Evolutionary conservation across 2,329 filamentous ascomycete genomes (phyloP), one percentile per base, ranked within the genome.

Genomic region (Sarocladium oryzae): DNA sequence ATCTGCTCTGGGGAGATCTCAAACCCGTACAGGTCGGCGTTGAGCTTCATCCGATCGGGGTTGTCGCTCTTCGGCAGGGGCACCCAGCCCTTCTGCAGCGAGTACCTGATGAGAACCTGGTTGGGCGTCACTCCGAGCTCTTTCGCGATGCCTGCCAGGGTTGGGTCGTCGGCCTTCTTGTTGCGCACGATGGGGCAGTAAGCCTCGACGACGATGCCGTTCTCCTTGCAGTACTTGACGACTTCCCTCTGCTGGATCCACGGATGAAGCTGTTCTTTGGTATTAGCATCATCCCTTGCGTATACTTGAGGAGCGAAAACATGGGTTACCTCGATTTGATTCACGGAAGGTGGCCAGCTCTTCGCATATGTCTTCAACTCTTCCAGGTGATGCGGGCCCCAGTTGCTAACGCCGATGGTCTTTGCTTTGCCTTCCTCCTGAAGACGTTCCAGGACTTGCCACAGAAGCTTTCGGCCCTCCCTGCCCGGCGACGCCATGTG

Each of bases 331-430:
- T 87, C 84, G 55, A 88, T 81, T 64, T 89, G 86, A 61, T 88
- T 88, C 6, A 86, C 82, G 41, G 80, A 77, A n/a, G 85, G 86
- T 46, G 85, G 85, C 77, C 78, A 87, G 2, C 79, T 68, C 43
- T 75, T 77, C n/a, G 83, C 84, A 63, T 81, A 84, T 24, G 66
- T 63, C 64, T 80, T 84, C 71, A 89, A 74, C 65, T 86, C 82
- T 60, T 89, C 79, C 21, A 89, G 78, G 60, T 88, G 81, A 38
- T 76, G 73, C 45, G 83, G 76, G 2, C 83, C 82, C 58, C 79
- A 89, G 61, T 89, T 89, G 63, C 83, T 86, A 50, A 89, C 85
- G 0, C 86, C 86, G 58, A 89, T 88, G 33, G 75, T 76, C 65
- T 75, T 81, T 37, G 79, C 75, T 56, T 74, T 79, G 4, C 83